Percentiles rank a stretch among this genome's conserved stretches.
Evolutionary conservation across 1,139 yeast species (phyloP).

Genomic region (Debaryomyces subglobosus): DNA sequence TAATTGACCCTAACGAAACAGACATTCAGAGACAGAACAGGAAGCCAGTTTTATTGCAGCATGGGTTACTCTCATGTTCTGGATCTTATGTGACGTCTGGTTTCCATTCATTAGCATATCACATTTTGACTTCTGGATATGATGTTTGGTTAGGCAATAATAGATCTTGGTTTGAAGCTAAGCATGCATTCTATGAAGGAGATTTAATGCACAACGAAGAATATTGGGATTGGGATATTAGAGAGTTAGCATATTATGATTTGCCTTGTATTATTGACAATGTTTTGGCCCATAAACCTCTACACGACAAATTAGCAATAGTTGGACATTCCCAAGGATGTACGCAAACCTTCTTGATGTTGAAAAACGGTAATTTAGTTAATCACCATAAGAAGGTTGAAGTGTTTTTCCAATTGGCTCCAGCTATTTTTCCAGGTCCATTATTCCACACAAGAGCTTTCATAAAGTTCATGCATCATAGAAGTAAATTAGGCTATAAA

Average conservation of each 20-base stretch:
- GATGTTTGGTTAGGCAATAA: constrained; percentile 97
- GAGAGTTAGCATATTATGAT: constrained; percentile 78
- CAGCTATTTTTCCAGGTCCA: constrained; percentile 87
- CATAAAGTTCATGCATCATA: constrained; percentile 55
- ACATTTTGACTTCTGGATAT: constrained; percentile 61
- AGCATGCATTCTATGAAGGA: constrained; percentile 49
- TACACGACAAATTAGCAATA: constrained; percentile 55
- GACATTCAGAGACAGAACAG: constrained; percentile 27
- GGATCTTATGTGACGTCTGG: constrained; percentile 86
- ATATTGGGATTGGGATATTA: constrained; percentile 85
- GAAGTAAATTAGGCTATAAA: constrained; percentile 41
- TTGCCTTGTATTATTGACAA: constrained; percentile 70
- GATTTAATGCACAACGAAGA: constrained; percentile 51
- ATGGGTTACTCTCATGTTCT: constrained; percentile 85
- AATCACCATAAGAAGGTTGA: constrained; percentile 53
- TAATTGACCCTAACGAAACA: constrained; percentile 55
- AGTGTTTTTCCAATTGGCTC: constrained; percentile 77
- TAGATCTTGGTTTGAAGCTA: constrained; percentile 79
- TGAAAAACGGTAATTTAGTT: constrained; percentile 37
- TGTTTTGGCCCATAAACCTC: constrained; percentile 49
- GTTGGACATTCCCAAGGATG: constrained; percentile 95
- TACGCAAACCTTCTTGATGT: constrained; percentile 72
- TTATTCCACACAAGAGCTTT: constrained; percentile 60
- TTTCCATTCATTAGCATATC: constrained; percentile 69
- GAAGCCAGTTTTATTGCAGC: constrained; percentile 74